A percentile compares a stretch with the other conserved stretches of the same genome.
Conservation (phyloP, 2,329 filamentous ascomycete genomes). For the Ophiosphaerella narmari region DNA sequence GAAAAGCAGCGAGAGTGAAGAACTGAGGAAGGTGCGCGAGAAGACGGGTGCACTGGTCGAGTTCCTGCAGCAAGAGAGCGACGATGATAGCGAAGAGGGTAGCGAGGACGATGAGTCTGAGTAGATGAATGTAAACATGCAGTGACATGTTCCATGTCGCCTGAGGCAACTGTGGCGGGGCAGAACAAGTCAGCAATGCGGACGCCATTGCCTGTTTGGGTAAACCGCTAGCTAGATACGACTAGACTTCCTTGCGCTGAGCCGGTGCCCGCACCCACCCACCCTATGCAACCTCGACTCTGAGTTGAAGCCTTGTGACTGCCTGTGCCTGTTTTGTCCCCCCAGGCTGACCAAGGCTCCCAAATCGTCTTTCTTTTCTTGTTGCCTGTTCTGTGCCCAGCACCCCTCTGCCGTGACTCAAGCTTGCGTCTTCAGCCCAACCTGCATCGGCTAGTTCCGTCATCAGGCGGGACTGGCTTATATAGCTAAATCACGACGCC, state of each 20-base stretch:
- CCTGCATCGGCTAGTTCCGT: constrained; percentile 44
- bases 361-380: constrained; percentile 4
- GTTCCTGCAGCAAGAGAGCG: constrained; percentile 75
- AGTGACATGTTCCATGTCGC: background rate
- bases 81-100: constrained; percentile 68
- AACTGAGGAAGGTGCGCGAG: constrained; percentile 71
- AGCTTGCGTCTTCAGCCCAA: constrained; percentile 5
- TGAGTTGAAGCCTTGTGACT: constrained; percentile 27
- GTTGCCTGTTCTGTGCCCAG: constrained; percentile 14
- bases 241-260: constrained; percentile 3
- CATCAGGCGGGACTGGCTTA: constrained; percentile 45
- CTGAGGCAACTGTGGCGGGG: constrained; percentile 23
- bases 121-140: constrained; percentile 9
- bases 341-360: constrained; percentile 29
- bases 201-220: constrained; percentile 16
- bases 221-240: constrained; percentile 1
- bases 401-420: constrained; percentile 12
- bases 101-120: constrained; percentile 59
- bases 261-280: constrained; percentile 13
- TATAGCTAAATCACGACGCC: constrained; percentile 43
- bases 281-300: constrained; percentile 10
- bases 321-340: background rate
- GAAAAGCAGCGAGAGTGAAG: constrained; percentile 68
- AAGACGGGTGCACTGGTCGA: constrained; percentile 81
- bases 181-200: constrained; percentile 1